Evolutionary conservation across 163 green algal genomes (phyloP), one percentile per base, ranked within the genome.

Genomic region (Chlorella variabilis): DNA sequence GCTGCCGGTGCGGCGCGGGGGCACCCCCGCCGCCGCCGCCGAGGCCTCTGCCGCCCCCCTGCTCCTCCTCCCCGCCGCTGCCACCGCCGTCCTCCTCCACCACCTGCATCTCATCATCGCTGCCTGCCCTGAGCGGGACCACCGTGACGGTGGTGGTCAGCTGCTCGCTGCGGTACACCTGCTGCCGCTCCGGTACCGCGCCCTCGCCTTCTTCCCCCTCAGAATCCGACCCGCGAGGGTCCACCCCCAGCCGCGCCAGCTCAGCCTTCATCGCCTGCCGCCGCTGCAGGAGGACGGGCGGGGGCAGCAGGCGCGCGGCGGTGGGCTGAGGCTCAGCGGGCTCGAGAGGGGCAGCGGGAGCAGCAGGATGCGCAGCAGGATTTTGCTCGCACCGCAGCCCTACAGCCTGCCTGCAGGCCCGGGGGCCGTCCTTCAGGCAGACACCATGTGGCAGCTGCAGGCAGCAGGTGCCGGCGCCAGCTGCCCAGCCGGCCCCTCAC

Each of bases 71-170:
- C 1, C 33, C 78, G 27, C 59, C 67, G 38, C 39, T 42, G 34
- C 29, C 61, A 49, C 58, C 33, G 36, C 49, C 49, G 33, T 23
- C n/a, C 36, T 75, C 49, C 54, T 49, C 41, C 11, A 58, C 78
- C 4, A 51, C 79, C 2, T 42, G 49, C 13, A 33, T 58, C 49
- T 76, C 65, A 25, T 63, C 63, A 51, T 67, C 42, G 41, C 54
- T 63, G 34, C 56, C 4, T 31, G 61, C 61, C 31, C 58, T n/a
- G 31, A 89, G 74, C n/a, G 84, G 29, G 11, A 68, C 54, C n/a
- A 89, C 75, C 0, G 67, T 86, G 25, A 86, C 80, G 0, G 75
- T 84, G 74, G 66, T 86, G 39, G 34, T 56, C 4, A 84, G 21
- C 21, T 74, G 20, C 1, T 69, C 61, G 8, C 23, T 58, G 34